A percentile compares a stretch with the other conserved stretches of the same genome.
phyloP scores from a whole-genome alignment of 2,329 filamentous ascomycete genomes.

The Mycogone perniciosa region DNA sequence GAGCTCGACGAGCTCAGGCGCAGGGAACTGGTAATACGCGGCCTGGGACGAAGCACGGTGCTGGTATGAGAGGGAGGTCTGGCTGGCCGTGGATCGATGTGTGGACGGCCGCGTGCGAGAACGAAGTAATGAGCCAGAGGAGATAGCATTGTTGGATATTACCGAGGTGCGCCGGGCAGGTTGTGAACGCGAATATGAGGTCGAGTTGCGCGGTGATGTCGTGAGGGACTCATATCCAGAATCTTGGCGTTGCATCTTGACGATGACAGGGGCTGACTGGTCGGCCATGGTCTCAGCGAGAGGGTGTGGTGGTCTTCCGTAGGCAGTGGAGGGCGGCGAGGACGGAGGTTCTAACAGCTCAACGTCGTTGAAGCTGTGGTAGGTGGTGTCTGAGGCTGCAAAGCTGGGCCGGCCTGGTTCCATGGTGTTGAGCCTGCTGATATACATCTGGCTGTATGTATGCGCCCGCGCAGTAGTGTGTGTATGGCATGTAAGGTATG shows the following conservation, averaged over 20 bases:
- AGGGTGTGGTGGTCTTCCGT: slow-evolving; percentile 19
- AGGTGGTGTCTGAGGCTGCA: slow-evolving; percentile 43
- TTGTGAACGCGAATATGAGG: slow-evolving; percentile 25
- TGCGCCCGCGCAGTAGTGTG: not conserved
- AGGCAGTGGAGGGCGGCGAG: slow-evolving; percentile 21
- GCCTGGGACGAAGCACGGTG: slow-evolving; percentile 25
- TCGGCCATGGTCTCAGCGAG: slow-evolving; percentile 18
- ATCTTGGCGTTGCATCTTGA: slow-evolving; percentile 48
- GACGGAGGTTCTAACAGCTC: slow-evolving; percentile 39
- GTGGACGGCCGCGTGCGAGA: slow-evolving; percentile 35
- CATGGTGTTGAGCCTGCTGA: slow-evolving; percentile 2
- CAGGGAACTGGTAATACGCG: slow-evolving; percentile 46
- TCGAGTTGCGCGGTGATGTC: slow-evolving; percentile 32
- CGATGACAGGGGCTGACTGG: slow-evolving; percentile 26
- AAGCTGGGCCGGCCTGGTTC: slow-evolving; percentile 29
- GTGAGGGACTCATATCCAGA: slow-evolving; percentile 52
- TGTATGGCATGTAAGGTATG: no score
- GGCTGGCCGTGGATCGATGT: slow-evolving; percentile 32
- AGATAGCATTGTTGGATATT: slow-evolving; percentile 20
- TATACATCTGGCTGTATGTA: not conserved
- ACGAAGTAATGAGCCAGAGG: slow-evolving; percentile 20
- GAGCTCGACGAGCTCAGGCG: slow-evolving; percentile 33
- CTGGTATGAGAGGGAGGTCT: slow-evolving; percentile 16
- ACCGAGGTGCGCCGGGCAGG: slow-evolving; percentile 30
- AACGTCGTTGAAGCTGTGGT: slow-evolving; percentile 49